phyloP scores from a whole-genome alignment of 192 early-diverging fungal species.

The Endogone sp. region DNA sequence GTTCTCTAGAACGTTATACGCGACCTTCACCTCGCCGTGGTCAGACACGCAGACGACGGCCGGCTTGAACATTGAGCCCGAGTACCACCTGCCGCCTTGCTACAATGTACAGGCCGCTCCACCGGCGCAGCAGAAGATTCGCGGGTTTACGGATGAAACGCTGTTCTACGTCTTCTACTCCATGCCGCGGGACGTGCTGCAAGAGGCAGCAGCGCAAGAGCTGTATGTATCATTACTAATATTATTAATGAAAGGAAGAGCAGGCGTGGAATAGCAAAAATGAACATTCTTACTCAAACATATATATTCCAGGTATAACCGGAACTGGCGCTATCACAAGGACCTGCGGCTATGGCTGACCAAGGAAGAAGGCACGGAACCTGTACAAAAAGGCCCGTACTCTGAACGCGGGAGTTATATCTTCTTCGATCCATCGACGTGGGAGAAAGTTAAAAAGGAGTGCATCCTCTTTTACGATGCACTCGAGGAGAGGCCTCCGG shows the following conservation, averaged over 20 bases:
- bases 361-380: conserved; percentile 67
- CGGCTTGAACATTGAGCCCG: conserved; percentile 70
- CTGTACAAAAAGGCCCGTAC: conserved; percentile 48
- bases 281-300: too few relatives aligned
- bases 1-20: conserved; percentile 53
- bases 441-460: conserved; percentile 90
- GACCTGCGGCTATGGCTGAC: conserved; percentile 90
- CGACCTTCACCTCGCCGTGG: conserved; percentile 90
- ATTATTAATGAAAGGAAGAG: too few relatives aligned
- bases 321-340: conserved; percentile 97
- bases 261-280: too few relatives aligned
- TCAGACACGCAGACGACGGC: conserved; percentile 63
- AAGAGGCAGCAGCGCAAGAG: conserved; percentile 93
- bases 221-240: conserved; percentile 46
- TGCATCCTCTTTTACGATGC: conserved; percentile 82
- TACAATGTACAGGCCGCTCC: conserved; percentile 76
- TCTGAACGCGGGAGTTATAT: conserved; percentile 86
- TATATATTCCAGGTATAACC: conserved; percentile 48
- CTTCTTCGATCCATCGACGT: conserved; percentile 90
- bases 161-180: conserved; percentile 98
- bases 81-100: conserved; percentile 80
- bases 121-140: conserved; percentile 68
- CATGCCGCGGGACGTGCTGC: conserved; percentile 86
- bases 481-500: conserved; percentile 74
- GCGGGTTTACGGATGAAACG: conserved; percentile 82